Percentiles rank a stretch among this genome's conserved stretches.
Conservation (phyloP, 179 eudicot species). For the Pouteria campechiana region DNA sequence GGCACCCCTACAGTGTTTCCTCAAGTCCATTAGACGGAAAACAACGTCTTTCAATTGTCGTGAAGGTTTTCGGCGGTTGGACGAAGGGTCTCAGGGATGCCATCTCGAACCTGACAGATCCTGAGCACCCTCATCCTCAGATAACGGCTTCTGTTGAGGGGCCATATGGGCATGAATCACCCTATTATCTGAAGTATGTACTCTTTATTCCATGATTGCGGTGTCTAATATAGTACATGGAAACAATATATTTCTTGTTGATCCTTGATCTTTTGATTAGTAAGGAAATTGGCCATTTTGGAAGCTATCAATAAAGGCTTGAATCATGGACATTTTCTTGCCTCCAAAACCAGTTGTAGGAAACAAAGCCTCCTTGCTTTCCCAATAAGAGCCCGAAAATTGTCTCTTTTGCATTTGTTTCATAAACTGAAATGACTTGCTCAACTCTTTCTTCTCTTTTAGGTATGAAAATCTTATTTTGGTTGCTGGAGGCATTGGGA, state of each 20-base stretch:
- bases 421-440: too few relatives aligned
- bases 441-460: too few relatives aligned
- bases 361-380: too few relatives aligned
- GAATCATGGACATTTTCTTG: too few relatives aligned
- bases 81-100: constrained; percentile 26
- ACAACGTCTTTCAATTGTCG: not conserved
- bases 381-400: too few relatives aligned
- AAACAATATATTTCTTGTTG: not conserved
- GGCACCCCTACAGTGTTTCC: constrained; percentile 7
- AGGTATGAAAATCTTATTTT: constrained; percentile 79
- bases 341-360: too few relatives aligned
- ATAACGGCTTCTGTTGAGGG: constrained; percentile 86
- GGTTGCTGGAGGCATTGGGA: constrained; percentile 95
- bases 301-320: too few relatives aligned
- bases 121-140: constrained; percentile 25
- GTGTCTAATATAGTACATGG: too few relatives aligned
- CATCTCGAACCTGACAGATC: constrained; percentile 21
- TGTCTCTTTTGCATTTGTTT: too few relatives aligned
- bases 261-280: not conserved
- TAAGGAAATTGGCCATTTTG: not conserved
- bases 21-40: not conserved
- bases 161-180: constrained; percentile 94
- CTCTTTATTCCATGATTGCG: not conserved
- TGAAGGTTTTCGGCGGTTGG: not conserved
- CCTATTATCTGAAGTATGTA: constrained; percentile 66